These are phyloP conservation scores for Dictyostelium intermedium DNA, from an alignment of 78 protist genomes.

Conservation along the genomic window DNA sequence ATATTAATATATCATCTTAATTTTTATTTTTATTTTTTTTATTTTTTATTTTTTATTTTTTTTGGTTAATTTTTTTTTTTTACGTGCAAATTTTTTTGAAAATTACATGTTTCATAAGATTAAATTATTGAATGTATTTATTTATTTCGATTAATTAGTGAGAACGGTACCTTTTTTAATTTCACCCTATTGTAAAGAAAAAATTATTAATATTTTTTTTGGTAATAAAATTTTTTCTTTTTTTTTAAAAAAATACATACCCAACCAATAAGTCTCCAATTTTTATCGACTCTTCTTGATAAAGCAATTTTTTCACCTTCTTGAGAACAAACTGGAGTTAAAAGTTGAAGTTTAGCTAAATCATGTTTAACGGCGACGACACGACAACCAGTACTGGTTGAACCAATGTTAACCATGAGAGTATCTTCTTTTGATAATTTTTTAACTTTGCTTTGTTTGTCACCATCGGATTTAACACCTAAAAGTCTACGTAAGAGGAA, in stretches of 20 bases:
- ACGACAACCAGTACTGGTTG: slow-evolving; percentile 97
- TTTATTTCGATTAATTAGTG: neutral
- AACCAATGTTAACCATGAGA: slow-evolving; percentile 99
- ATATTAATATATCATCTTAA: neutral
- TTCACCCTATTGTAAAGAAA: neutral
- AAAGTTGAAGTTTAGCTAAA: slow-evolving; percentile 95
- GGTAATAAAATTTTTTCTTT: neutral
- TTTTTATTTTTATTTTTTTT: neutral
- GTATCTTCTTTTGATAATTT: slow-evolving; percentile 94
- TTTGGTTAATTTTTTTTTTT: neutral
- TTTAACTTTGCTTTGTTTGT: slow-evolving; percentile 87
- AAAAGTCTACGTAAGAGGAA: slow-evolving; percentile 96
- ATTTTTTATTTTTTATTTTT: neutral
- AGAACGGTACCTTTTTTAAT: neutral
- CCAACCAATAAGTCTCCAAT: slow-evolving; percentile 95
- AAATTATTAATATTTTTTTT: too few relatives aligned
- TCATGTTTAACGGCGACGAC: slow-evolving; percentile 94
- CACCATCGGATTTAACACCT: slow-evolving; percentile 97
- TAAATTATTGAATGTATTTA: neutral
- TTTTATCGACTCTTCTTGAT: slow-evolving; percentile 97
- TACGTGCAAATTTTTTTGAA: neutral
- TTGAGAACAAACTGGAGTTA: slow-evolving; percentile 97
- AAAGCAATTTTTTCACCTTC: slow-evolving; percentile 99
- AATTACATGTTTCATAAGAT: neutral
- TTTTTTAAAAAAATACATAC: neutral